A percentile compares a stretch with the other conserved stretches of the same genome.
Conservation (phyloP, 345 rosid species). For the Luvunga scandens region DNA sequence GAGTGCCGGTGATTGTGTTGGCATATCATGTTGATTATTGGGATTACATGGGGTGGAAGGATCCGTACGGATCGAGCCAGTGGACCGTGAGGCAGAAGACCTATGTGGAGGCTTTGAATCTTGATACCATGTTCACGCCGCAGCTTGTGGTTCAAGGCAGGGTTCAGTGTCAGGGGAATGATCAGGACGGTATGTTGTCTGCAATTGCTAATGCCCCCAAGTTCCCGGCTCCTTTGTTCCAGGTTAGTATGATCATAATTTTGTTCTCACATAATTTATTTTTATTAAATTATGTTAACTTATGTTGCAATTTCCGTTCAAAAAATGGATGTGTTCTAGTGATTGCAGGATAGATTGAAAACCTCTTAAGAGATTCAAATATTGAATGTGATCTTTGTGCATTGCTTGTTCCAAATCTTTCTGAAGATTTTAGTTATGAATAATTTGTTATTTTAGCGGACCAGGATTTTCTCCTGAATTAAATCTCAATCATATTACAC, state of each 20-base stretch:
- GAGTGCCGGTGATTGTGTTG: conserved; percentile 55
- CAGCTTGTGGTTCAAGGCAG: conserved; percentile 75
- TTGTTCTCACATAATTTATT: background rate
- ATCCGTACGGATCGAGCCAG: conserved; percentile 74
- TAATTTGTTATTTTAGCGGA: no score
- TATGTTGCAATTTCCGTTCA: background rate
- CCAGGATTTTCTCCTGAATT: no score
- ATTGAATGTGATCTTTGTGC: background rate
- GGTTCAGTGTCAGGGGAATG: conserved; percentile 58
- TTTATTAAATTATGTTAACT: background rate
- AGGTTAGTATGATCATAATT: conserved; percentile 30
- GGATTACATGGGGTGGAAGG: conserved; percentile 97
- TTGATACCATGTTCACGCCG: conserved; percentile 90
- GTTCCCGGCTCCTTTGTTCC: conserved; percentile 63
- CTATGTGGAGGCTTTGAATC: conserved; percentile 74
- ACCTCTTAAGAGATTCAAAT: background rate
- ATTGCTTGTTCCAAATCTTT: background rate
- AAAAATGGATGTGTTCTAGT: background rate
- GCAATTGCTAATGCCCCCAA: conserved; percentile 53
- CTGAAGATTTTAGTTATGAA: background rate
- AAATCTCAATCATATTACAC: no score
- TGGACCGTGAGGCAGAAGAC: conserved; percentile 92
- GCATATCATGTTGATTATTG: conserved; percentile 87
- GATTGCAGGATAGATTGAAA: background rate
- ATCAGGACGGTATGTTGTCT: conserved; percentile 57